phyloP scores from a whole-genome alignment of 768 basidiomycete species.

The Russula griseocarnosa region DNA sequence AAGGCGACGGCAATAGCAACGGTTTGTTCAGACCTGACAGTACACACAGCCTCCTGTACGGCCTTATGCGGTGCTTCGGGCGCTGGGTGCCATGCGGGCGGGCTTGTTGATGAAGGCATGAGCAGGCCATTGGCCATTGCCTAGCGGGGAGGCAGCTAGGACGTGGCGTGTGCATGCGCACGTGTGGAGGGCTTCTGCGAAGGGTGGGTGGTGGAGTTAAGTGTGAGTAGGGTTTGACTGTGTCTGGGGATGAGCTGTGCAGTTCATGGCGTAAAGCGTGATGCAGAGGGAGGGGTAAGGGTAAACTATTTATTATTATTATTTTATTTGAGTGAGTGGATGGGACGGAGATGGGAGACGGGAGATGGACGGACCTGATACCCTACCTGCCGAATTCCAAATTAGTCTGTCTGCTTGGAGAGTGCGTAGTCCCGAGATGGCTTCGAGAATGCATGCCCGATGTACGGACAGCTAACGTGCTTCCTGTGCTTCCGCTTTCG shows the following conservation, averaged over 20 bases:
- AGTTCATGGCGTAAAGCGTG: constrained; percentile 58
- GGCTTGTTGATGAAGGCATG: constrained; percentile 38
- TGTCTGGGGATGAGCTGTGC: constrained; percentile 54
- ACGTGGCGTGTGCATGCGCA: constrained; percentile 68
- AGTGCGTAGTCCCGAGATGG: constrained; percentile 58
- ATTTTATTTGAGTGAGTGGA: too few relatives aligned
- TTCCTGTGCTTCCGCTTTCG: not conserved
- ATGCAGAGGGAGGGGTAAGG: constrained; percentile 82
- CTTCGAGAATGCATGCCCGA: constrained; percentile 51
- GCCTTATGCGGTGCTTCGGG: constrained; percentile 47
- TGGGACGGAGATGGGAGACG: not conserved
- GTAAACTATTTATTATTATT: constrained; percentile 60
- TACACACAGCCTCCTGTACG: constrained; percentile 37
- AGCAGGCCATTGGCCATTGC: constrained; percentile 84
- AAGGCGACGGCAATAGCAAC: constrained; percentile 77
- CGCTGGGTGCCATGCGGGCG: constrained; percentile 84
- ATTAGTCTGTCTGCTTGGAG: constrained; percentile 71
- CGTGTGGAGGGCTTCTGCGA: constrained; percentile 50
- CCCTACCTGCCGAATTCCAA: constrained; percentile 66
- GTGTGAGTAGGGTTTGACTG: constrained; percentile 78
- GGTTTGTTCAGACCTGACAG: constrained; percentile 43
- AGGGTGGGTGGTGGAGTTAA: constrained; percentile 63
- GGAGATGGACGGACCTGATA: constrained; percentile 55
- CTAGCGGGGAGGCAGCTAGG: constrained; percentile 75
- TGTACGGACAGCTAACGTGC: not conserved